These are phyloP conservation scores for Esteya vermicola DNA, from an alignment of 2,329 filamentous ascomycete genomes.

Conservation along the genomic window DNA sequence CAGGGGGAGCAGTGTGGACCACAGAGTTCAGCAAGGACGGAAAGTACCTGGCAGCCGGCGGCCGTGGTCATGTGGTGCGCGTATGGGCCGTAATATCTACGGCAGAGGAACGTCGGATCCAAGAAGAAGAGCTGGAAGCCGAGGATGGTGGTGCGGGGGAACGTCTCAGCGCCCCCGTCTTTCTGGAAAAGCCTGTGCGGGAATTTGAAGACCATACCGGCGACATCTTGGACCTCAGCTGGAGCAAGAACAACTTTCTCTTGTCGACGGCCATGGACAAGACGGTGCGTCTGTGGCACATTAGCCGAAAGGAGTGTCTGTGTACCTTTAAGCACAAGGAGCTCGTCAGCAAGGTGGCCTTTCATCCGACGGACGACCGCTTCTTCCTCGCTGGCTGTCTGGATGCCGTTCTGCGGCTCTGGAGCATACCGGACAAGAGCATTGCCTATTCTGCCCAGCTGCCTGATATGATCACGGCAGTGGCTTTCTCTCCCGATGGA, in stretches of 20 bases:
- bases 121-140: slow-evolving; percentile 58
- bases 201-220: slow-evolving; percentile 75
- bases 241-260: slow-evolving; percentile 98
- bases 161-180: slow-evolving; percentile 78
- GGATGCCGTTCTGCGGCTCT: slow-evolving; percentile 75
- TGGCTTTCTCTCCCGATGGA: slow-evolving; percentile 86
- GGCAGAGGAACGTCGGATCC: slow-evolving; percentile 58
- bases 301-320: slow-evolving; percentile 70
- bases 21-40: slow-evolving; percentile 89
- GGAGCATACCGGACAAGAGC: slow-evolving; percentile 95
- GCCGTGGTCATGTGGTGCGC: slow-evolving; percentile 71
- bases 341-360: slow-evolving; percentile 86
- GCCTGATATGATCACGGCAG: slow-evolving; percentile 82
- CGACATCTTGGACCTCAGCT: slow-evolving; percentile 81
- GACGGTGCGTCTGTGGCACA: slow-evolving; percentile 87
- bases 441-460: slow-evolving; percentile 69
- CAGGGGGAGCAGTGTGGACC: slow-evolving; percentile 70
- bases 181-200: slow-evolving; percentile 60
- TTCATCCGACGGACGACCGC: slow-evolving; percentile 86
- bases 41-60: slow-evolving; percentile 79
- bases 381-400: slow-evolving; percentile 93
- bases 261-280: slow-evolving; percentile 97
- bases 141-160: slow-evolving; percentile 35
- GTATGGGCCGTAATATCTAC: slow-evolving; percentile 83
- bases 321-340: slow-evolving; percentile 92